Percentiles rank a stretch among this genome's conserved stretches.
These are phyloP conservation scores for Calonectria multiphialidica DNA, from an alignment of 2,329 filamentous ascomycete species.

Conservation along the genomic window DNA sequence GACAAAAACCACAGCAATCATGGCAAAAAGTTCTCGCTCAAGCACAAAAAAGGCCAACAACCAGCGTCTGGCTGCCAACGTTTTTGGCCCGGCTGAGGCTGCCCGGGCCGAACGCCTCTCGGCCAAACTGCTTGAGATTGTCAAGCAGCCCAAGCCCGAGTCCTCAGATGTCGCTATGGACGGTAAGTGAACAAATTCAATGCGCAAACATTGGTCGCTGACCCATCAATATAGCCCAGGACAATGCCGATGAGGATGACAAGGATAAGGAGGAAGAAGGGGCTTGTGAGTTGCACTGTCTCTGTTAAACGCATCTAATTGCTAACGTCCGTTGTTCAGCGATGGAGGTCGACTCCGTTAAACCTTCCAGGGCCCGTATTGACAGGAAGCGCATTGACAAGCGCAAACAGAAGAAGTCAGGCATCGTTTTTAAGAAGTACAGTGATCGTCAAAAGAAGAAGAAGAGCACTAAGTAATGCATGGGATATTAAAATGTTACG, in stretches of 20 bases:
- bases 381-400: conserved; percentile 69
- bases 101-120: conserved; percentile 87
- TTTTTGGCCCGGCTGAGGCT: conserved; percentile 86
- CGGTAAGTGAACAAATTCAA: conserved; percentile 40
- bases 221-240: conserved; percentile 37
- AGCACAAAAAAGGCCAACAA: conserved; percentile 88
- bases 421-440: conserved; percentile 72
- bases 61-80: conserved; percentile 79
- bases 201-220: neutral
- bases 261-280: conserved; percentile 43
- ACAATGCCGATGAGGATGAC: conserved; percentile 46
- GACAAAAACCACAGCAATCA: conserved; percentile 55
- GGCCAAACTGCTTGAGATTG: conserved; percentile 86
- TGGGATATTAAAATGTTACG: conserved; percentile 20
- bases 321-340: conserved; percentile 41
- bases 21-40: conserved; percentile 90
- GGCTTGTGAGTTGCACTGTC: conserved; percentile 36
- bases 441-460: conserved; percentile 63
- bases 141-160: conserved; percentile 79
- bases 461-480: conserved; percentile 32
- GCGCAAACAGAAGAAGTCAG: conserved; percentile 65
- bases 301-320: conserved; percentile 8
- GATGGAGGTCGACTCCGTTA: conserved; percentile 70
- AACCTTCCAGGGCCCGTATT: conserved; percentile 52
- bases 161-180: conserved; percentile 64